These are phyloP conservation scores for Chaetoceros muelleri DNA, from an alignment of 108 stramenopile species.

Conservation along the genomic window DNA sequence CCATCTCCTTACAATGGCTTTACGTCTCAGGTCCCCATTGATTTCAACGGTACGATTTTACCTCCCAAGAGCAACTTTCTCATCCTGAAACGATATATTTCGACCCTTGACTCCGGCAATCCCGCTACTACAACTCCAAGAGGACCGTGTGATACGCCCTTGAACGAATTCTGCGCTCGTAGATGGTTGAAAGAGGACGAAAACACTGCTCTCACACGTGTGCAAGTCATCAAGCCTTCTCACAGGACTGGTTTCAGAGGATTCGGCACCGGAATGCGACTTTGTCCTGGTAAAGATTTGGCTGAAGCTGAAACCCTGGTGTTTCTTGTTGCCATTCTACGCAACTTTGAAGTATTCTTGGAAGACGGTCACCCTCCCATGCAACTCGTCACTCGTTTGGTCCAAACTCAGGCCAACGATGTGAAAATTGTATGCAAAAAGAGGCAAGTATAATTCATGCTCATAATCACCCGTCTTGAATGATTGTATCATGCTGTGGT, in stretches of 20 bases:
- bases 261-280: not conserved
- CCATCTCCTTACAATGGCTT: constrained; percentile 1
- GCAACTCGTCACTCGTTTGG: not conserved
- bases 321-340: not conserved
- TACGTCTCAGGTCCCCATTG: not conserved
- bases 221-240: not conserved
- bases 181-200: constrained; percentile 3
- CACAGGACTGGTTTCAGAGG: not conserved
- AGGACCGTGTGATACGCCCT: not conserved
- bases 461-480: no score
- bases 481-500: no score
- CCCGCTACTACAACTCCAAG: not conserved
- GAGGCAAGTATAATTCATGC: no score
- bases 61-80: not conserved
- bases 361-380: not conserved
- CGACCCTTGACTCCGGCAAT: not conserved
- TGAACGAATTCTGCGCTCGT: constrained; percentile 7
- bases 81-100: not conserved
- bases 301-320: not conserved
- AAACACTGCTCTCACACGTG: not conserved
- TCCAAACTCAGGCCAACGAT: not conserved
- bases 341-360: not conserved
- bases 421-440: not conserved
- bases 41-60: not conserved
- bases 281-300: not conserved